Conservation (phyloP, 495 filamentous ascomycete species). For the Physcia stellaris region DNA sequence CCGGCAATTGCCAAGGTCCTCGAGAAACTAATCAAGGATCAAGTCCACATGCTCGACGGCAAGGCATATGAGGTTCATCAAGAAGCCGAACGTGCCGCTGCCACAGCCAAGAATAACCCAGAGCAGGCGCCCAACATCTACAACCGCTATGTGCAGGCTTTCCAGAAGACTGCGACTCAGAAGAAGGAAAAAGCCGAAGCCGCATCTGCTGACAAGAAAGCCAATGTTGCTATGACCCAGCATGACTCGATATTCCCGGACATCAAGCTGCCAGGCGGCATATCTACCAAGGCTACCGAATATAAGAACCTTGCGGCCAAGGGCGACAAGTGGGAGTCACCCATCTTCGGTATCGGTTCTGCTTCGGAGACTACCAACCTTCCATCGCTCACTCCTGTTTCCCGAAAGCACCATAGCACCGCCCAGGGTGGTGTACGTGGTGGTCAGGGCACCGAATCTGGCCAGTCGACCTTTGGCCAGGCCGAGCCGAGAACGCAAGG, state of each 20-base stretch:
- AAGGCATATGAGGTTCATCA: constrained; percentile 61
- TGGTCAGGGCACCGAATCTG: constrained; percentile 19
- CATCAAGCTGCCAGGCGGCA: constrained; percentile 77
- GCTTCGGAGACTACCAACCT: constrained; percentile 59
- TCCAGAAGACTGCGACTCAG: constrained; percentile 58
- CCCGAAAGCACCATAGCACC: constrained; percentile 49
- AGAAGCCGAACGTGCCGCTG: constrained; percentile 62
- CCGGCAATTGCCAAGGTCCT: constrained; percentile 75
- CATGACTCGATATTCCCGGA: constrained; percentile 83
- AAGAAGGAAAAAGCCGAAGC: constrained; percentile 58
- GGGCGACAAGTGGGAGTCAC: constrained; percentile 89
- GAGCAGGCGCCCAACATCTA: constrained; percentile 77
- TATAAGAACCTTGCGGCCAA: constrained; percentile 77
- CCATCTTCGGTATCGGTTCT: constrained; percentile 81
- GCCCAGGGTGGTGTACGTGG: constrained; percentile 26
- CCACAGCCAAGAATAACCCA: constrained; percentile 54
- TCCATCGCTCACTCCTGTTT: constrained; percentile 45
- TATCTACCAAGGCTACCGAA: constrained; percentile 87
- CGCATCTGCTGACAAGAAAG: constrained; percentile 55
- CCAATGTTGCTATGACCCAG: constrained; percentile 69
- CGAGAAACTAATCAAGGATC: constrained; percentile 75
- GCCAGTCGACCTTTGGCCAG: constrained; percentile 14
- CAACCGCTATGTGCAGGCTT: constrained; percentile 62
- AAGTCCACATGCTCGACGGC: constrained; percentile 55
- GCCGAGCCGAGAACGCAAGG: constrained; percentile 7